These are phyloP conservation scores for Fraxinus ornus DNA, from an alignment of 305 asterid species.

Conservation along the genomic window DNA sequence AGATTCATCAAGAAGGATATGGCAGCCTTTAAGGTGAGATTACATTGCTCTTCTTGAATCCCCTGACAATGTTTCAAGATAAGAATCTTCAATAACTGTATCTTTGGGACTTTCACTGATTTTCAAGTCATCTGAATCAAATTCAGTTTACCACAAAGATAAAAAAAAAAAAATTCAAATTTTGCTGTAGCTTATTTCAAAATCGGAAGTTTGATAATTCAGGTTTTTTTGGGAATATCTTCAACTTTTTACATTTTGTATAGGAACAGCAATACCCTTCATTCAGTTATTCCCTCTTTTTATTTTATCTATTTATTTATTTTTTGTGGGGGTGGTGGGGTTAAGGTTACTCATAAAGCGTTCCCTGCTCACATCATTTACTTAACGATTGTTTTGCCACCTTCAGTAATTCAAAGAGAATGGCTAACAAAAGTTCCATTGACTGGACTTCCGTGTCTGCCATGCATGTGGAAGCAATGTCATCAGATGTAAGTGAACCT, in stretches of 20 bases:
- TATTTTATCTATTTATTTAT: not conserved
- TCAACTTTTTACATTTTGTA: not conserved
- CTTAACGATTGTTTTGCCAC: constrained; percentile 31
- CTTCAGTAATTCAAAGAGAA: constrained; percentile 62
- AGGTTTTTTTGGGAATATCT: not conserved
- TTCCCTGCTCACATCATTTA: not conserved
- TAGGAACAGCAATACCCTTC: not conserved
- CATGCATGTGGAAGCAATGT: constrained; percentile 60
- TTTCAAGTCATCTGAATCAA: not conserved
- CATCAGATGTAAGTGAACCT: constrained; percentile 77
- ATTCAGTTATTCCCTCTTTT: not conserved
- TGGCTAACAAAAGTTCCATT: constrained; percentile 33
- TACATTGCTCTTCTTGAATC: not conserved
- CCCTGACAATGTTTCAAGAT: not conserved
- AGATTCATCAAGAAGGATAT: constrained; percentile 56
- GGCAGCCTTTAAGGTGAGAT: constrained; percentile 76
- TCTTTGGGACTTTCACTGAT: not conserved
- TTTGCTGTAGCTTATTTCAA: not conserved
- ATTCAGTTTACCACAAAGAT: not conserved
- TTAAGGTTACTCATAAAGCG: not conserved
- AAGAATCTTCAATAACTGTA: not conserved
- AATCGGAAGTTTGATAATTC: not conserved
- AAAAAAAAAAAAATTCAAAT: not conserved
- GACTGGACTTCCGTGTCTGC: constrained; percentile 50
- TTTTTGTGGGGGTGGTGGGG: not conserved